These are phyloP conservation scores for Protomyces lactucae-debilis DNA, from an alignment of 1,139 yeast genomes.

Conservation along the genomic window DNA sequence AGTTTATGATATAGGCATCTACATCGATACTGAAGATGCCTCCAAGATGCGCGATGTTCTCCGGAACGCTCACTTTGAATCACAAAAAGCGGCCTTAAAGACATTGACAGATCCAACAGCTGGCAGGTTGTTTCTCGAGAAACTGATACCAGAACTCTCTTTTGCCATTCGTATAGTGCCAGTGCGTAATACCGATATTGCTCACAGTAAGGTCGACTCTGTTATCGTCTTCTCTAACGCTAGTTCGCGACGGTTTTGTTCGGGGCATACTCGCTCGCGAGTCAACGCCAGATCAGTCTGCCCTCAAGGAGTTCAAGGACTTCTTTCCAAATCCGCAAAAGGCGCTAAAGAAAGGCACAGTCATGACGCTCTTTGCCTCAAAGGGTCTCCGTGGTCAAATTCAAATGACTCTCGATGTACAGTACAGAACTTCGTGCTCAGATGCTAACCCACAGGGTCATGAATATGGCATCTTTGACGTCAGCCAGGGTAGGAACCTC, in stretches of 20 bases:
- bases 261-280: slow-evolving; percentile 54
- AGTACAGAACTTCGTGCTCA: not conserved
- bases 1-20: slow-evolving; percentile 20
- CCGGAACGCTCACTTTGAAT: not conserved
- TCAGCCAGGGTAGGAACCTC: not conserved
- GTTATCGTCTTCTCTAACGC: not conserved
- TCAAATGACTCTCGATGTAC: not conserved
- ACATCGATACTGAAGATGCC: not conserved
- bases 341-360: slow-evolving; percentile 3
- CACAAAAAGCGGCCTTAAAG: not conserved
- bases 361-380: slow-evolving; percentile 14
- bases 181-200: slow-evolving; percentile 80
- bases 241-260: slow-evolving; percentile 74
- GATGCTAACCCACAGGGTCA: slow-evolving; percentile 3
- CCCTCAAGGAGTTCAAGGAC: slow-evolving; percentile 14
- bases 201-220: slow-evolving; percentile 45
- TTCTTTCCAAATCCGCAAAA: slow-evolving; percentile 22
- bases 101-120: slow-evolving; percentile 42
- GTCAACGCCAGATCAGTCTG: slow-evolving; percentile 1
- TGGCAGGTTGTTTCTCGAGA: slow-evolving; percentile 52
- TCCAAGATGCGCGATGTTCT: not conserved
- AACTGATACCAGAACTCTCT: slow-evolving; percentile 52
- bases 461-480: slow-evolving; percentile 10
- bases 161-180: slow-evolving; percentile 76
- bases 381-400: not conserved